Evolutionary conservation across 495 filamentous ascomycete genomes (phyloP).

Genomic region (Aspergillus baeticus): DNA sequence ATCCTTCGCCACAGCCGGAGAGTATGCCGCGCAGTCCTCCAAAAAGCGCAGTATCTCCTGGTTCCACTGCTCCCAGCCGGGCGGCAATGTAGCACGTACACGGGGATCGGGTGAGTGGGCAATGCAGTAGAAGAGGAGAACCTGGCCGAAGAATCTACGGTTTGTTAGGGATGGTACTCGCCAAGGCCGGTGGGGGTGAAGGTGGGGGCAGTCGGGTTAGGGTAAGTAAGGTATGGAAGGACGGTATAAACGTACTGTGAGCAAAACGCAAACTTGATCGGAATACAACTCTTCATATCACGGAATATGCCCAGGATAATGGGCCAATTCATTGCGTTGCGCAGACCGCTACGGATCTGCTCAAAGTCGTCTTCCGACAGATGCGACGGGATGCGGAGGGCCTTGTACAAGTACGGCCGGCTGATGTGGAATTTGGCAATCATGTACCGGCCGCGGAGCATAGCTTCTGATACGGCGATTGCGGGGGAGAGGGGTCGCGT

Average conservation of each 20-base stretch:
- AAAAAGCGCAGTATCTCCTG: conserved; percentile 46
- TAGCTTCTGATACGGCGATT: conserved; percentile 44
- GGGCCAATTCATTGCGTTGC: conserved; percentile 48
- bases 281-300: conserved; percentile 49
- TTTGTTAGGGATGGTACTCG: neutral
- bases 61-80: conserved; percentile 47
- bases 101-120: conserved; percentile 39
- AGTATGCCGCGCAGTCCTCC: conserved; percentile 40
- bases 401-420: conserved; percentile 49
- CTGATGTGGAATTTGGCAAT: conserved; percentile 51
- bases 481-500: conserved; percentile 36
- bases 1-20: conserved; percentile 46
- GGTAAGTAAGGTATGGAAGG: too few species aligned
- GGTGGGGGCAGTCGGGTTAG: too few species aligned
- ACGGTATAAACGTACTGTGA: conserved; percentile 38
- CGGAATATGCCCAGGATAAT: conserved; percentile 42
- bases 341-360: conserved; percentile 42
- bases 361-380: conserved; percentile 46
- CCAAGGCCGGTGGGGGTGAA: too few species aligned
- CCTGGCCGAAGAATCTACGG: conserved; percentile 45
- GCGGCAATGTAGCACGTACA: conserved; percentile 37
- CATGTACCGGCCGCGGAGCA: conserved; percentile 44
- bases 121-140: conserved; percentile 48
- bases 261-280: conserved; percentile 48
- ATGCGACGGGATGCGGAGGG: conserved; percentile 37